Evolutionary conservation across 2,329 filamentous ascomycete species (phyloP).

Genomic region (Gyromitra esculenta): DNA sequence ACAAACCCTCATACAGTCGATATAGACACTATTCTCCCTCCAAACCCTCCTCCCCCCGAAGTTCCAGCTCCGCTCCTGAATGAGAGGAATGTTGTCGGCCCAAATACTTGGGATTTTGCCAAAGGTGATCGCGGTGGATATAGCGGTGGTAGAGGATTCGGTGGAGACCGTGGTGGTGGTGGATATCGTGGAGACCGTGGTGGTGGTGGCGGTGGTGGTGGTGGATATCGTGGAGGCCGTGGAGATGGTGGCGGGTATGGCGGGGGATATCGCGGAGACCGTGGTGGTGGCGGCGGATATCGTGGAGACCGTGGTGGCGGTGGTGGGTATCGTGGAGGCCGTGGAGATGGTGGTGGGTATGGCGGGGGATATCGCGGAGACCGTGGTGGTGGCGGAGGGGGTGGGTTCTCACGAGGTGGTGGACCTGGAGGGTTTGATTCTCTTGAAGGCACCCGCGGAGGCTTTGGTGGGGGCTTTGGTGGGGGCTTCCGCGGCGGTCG

Average conservation of each 20-base stretch:
- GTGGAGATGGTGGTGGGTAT: slow-evolving; percentile 1
- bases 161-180: slow-evolving; percentile 2
- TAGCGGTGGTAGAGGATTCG: not conserved
- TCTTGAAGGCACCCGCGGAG: slow-evolving; percentile 5
- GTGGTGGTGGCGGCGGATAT: not conserved
- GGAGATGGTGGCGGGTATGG: slow-evolving; percentile 9
- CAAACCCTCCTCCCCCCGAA: not conserved
- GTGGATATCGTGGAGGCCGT: not conserved
- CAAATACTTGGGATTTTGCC: not conserved
- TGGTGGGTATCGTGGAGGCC: not conserved
- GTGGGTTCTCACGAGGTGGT: too few species aligned
- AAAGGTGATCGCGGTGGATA: not conserved
- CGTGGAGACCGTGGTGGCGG: not conserved
- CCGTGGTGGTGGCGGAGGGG: slow-evolving; percentile 1
- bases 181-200: not conserved
- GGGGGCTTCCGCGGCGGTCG: slow-evolving; percentile 30
- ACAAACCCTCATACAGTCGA: slow-evolving; percentile 34
- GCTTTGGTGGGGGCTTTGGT: not conserved
- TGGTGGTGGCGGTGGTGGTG: slow-evolving; percentile 12
- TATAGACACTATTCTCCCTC: slow-evolving; percentile 42
- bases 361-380: slow-evolving; percentile 6
- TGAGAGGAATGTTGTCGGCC: not conserved
- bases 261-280: not conserved
- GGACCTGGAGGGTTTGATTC: slow-evolving; percentile 7
- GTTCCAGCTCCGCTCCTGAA: not conserved